Evolutionary conservation across 2,329 filamentous ascomycete genomes (phyloP), one percentile per base, ranked within the genome.

Genomic region (Colletotrichum euphorbiae): DNA sequence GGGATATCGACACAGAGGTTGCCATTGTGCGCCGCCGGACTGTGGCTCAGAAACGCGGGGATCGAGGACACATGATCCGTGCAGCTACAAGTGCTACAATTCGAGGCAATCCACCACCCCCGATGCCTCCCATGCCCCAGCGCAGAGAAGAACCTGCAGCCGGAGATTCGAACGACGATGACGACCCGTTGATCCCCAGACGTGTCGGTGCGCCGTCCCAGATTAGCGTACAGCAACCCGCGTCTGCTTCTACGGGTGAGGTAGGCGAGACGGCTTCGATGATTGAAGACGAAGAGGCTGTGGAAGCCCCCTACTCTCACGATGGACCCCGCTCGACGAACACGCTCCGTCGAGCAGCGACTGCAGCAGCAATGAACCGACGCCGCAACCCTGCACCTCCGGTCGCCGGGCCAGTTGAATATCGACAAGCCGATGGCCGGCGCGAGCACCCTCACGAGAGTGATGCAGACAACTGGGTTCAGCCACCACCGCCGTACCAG

Each of bases 391-490:
- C 88, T 71, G 81, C 85, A 55, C 80, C 87, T 45, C 79, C 85
- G 60, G 80, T 85, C 72, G 80, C 83, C 72, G 81, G 88, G 1
- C 83, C 80, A 43, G 84, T 89, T 51, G 80, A 90, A 72, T 92
- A 91, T 75, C 87, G 89, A 50, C 86, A 90, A 51, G 90, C 91
- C 13, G 90, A 93, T 77, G 89, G 90, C 6, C 84, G 90, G 46
- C 83, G 87, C 46, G 91, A 94, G 73, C 85, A 93, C 72, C 93
- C 93, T 4, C 92, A 96, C 77, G 93, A 96, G 78, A 95, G 92
- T 71, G 93, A 96, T 76, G 92, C 93, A 4, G 93, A 96, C 74
- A 93, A 94, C 73, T 97, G 93, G 93, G 91, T 94, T 4, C 92
- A 93, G 5, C 93, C 93, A 5, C 93, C 93, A 8, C 93, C 93